Evolutionary conservation across 768 basidiomycete species (phyloP).

Genomic region (Cantharellus cinnabarinus): DNA sequence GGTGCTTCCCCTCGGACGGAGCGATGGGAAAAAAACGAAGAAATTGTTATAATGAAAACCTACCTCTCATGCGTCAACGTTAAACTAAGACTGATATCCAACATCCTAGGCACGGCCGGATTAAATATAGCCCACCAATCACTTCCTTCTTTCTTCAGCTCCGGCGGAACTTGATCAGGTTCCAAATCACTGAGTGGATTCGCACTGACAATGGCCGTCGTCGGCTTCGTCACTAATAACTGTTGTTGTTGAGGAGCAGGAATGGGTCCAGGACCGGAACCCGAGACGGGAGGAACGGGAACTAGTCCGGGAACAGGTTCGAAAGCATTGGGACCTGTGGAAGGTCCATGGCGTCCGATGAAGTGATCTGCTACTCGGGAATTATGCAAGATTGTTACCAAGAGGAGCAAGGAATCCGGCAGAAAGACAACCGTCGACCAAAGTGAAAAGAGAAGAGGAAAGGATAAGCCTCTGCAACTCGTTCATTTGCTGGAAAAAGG

Average conservation of each 20-base stretch:
- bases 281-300: not conserved
- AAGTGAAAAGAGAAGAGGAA: too few relatives aligned
- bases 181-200: conserved; percentile 9
- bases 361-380: too few relatives aligned
- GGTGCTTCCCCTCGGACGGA: not conserved
- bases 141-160: conserved; percentile 20
- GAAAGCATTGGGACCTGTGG: too few relatives aligned
- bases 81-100: conserved; percentile 23
- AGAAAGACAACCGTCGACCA: too few relatives aligned
- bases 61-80: conserved; percentile 27
- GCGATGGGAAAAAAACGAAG: not conserved
- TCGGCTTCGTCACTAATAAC: not conserved
- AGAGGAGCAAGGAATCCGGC: too few relatives aligned
- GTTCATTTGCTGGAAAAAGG: not conserved
- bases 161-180: conserved; percentile 7
- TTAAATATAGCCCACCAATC: conserved; percentile 28
- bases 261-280: conserved; percentile 1
- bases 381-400: too few relatives aligned
- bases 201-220: not conserved
- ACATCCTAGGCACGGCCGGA: conserved; percentile 20
- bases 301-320: too few relatives aligned
- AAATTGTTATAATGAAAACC: not conserved
- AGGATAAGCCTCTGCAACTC: too few relatives aligned
- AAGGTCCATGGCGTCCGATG: too few relatives aligned
- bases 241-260: not conserved